A percentile compares a stretch with the other conserved stretches of the same genome.
Conservation (phyloP, 192 early-diverging fungal genomes). For the Backusella luteola region DNA sequence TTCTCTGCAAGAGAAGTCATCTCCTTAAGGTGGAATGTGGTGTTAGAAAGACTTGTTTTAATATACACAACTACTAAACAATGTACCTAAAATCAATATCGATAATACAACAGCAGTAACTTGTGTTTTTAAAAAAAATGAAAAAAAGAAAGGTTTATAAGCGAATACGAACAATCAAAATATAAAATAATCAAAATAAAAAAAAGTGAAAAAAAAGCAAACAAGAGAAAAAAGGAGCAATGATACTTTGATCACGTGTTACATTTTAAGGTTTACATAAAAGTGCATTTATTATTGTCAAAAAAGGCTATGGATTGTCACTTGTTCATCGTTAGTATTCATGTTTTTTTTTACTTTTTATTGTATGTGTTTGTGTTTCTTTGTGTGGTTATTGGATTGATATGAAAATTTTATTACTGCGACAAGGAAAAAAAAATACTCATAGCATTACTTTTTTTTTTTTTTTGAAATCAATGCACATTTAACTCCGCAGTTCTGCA, state of each 20-base stretch:
- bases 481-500: no score
- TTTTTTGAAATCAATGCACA: no score
- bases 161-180: neutral
- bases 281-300: neutral
- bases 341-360: neutral
- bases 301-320: neutral
- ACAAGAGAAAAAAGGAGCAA: neutral
- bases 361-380: neutral
- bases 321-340: neutral
- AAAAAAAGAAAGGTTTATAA: no score
- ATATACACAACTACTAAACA: neutral
- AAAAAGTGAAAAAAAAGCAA: neutral
- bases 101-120: neutral
- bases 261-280: neutral
- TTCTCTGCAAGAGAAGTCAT: slow-evolving; percentile 4
- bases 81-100: neutral
- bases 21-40: neutral
- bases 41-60: no score
- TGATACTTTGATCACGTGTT: neutral
- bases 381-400: neutral
- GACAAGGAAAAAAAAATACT: no score
- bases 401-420: neutral
- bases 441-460: no score
- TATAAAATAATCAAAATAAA: neutral
- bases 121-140: neutral